These are phyloP conservation scores for Helicocarpus griseus DNA, from an alignment of 2,329 filamentous ascomycete genomes.

Conservation along the genomic window DNA sequence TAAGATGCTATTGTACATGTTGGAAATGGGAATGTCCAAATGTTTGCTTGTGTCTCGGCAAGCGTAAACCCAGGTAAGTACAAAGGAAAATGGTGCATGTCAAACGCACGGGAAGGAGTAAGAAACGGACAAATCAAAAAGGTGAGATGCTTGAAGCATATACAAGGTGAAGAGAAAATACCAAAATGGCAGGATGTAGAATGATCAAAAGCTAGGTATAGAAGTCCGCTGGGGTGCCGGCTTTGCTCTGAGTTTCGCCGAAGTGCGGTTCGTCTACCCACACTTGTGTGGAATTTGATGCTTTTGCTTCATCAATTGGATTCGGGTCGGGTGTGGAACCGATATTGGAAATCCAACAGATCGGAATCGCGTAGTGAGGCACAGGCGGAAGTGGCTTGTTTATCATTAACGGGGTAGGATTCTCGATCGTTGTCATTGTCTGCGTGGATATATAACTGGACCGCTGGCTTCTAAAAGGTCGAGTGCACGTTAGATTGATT, in stretches of 20 bases:
- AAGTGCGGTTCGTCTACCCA: not conserved
- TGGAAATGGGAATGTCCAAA: too few relatives aligned
- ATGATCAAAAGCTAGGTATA: too few relatives aligned
- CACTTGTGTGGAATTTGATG: not conserved
- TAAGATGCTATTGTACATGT: too few relatives aligned
- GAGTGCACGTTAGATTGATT: not conserved
- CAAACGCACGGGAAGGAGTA: not conserved
- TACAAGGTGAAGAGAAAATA: not conserved
- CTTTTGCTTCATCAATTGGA: slow-evolving; percentile 2
- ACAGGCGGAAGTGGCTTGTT: slow-evolving; percentile 3
- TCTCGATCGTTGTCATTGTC: slow-evolving; percentile 1
- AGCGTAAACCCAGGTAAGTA: not conserved
- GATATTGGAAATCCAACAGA: not conserved
- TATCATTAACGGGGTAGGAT: slow-evolving; percentile 1
- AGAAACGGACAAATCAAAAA: not conserved
- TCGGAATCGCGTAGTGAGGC: not conserved
- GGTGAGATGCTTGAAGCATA: not conserved
- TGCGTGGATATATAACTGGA: slow-evolving; percentile 5
- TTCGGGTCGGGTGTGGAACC: not conserved
- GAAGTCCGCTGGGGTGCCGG: too few relatives aligned
- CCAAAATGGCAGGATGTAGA: too few relatives aligned
- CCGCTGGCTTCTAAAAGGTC: not conserved
- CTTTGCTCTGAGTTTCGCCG: not conserved
- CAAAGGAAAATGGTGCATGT: not conserved
- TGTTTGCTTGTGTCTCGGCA: not conserved